These are phyloP conservation scores for Flaveria trinervia DNA, from an alignment of 129 eudicot genomes.

Conservation along the genomic window DNA sequence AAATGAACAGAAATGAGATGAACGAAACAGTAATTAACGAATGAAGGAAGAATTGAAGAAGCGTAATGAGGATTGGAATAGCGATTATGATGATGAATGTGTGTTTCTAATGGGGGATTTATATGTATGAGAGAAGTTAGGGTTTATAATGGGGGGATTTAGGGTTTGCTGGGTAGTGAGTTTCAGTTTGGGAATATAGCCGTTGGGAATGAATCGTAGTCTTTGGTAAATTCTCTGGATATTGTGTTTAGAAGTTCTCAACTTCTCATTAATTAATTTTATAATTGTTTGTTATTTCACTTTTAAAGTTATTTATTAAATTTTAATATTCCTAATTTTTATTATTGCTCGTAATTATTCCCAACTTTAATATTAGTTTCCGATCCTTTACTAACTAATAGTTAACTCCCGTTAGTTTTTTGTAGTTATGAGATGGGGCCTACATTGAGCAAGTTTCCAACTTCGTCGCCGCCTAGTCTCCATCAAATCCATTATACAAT, in stretches of 20 bases:
- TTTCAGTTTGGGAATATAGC: background rate
- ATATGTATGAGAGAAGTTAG: background rate
- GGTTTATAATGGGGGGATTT: background rate
- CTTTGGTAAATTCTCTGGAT: background rate
- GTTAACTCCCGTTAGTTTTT: too few species aligned
- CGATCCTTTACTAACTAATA: too few species aligned
- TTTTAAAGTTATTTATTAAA: too few species aligned
- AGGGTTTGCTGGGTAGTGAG: background rate
- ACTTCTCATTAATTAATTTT: too few species aligned
- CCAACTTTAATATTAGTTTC: too few species aligned
- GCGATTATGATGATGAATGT: background rate
- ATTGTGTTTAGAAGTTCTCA: background rate
- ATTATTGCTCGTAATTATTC: too few species aligned
- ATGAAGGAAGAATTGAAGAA: background rate
- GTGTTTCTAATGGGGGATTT: background rate
- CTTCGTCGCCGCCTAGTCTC: too few species aligned
- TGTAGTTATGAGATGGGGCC: too few species aligned
- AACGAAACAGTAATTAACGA: background rate
- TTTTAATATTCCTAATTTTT: too few species aligned
- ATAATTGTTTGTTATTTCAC: too few species aligned
- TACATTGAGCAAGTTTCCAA: too few species aligned
- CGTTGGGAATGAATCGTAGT: background rate
- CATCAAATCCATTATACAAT: too few species aligned
- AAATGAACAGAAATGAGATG: slow-evolving; percentile 1
- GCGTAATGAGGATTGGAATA: background rate